A percentile compares a stretch with the other conserved stretches of the same genome.
Evolutionary conservation across 805 yeast species (phyloP).

Genomic region (Nakazawaea ambrosiae): DNA sequence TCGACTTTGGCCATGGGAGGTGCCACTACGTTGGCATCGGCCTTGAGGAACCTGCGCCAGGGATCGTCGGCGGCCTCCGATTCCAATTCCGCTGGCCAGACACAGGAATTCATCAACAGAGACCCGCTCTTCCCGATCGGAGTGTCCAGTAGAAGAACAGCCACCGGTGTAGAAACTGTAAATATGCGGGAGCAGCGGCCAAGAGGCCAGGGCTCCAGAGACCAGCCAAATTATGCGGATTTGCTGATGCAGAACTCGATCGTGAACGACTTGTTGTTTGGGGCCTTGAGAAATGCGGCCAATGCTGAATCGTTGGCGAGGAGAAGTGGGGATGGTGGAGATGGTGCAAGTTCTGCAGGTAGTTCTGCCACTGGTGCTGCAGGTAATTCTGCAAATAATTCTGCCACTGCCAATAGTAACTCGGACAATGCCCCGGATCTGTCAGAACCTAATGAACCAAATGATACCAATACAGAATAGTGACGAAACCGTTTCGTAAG

Average conservation of each 20-base stretch:
- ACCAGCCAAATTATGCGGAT: neutral
- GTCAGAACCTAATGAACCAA: neutral
- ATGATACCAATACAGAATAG: neutral
- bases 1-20: neutral
- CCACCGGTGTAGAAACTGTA: constrained; percentile 35
- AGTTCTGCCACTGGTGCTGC: neutral
- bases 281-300: neutral
- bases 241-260: constrained; percentile 6
- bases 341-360: neutral
- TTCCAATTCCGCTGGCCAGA: neutral
- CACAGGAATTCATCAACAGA: constrained; percentile 8
- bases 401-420: neutral
- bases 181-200: neutral
- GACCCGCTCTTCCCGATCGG: constrained; percentile 35
- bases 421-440: neutral
- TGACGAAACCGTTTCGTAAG: too few species aligned
- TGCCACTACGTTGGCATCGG: neutral
- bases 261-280: constrained; percentile 8
- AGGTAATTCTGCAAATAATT: neutral
- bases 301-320: neutral
- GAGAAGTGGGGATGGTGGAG: too few species aligned
- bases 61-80: neutral
- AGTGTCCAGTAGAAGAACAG: constrained; percentile 39
- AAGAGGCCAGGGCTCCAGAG: neutral
- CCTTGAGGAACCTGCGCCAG: neutral